Evolutionary conservation across 192 early-diverging fungal species (phyloP), one percentile per base, ranked within the genome.

Genomic region (Coemansia sp.): DNA sequence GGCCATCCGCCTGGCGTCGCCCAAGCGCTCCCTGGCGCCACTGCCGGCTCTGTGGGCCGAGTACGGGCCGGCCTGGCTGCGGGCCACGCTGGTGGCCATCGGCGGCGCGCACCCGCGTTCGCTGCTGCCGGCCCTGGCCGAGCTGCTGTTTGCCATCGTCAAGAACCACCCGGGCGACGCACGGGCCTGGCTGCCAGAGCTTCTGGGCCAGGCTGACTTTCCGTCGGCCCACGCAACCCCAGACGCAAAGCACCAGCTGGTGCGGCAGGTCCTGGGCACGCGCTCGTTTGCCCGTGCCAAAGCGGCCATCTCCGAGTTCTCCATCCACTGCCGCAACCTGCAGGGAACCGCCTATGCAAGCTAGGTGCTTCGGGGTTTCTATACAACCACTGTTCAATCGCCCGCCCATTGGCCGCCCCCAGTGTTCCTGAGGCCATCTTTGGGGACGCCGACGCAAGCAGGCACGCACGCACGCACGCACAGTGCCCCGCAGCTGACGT

Each of bases 91-190:
- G 39, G 51, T 42, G 8, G 70, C 46, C 46, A 67, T 74, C 18
- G 70, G 70, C 30, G 70, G 64, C 23, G 46, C 37, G 29, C 63
- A 59, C 14, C 70, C 70, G 9, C 64, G 70, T 17, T 74, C 70
- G 38, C 59, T 65, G 46, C 51, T 74, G 44, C 59, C 70, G 11
- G 54, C 47, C 9, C 39, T 74, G 31, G 21, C 64, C 3, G 70
- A 74, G 54, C 70, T 74, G 13, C 32, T 74, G 50, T 67, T 59
- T 48, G 54, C 70, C 9, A 62, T 74, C 54, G 47, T 52, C 27
- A 56, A 44, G 33, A 28, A 74, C 46, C 64, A 74, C 40, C 59
- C 51, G 0, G 26, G 13, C 6, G 19, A 47, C 5, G 32, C 23
- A 26, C 40, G 45, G 17, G 25, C 17, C 29, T 55, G 52, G 52